phyloP scores from a whole-genome alignment of 1,284 basidiomycete genomes.

The Ganoderma multipileum region DNA sequence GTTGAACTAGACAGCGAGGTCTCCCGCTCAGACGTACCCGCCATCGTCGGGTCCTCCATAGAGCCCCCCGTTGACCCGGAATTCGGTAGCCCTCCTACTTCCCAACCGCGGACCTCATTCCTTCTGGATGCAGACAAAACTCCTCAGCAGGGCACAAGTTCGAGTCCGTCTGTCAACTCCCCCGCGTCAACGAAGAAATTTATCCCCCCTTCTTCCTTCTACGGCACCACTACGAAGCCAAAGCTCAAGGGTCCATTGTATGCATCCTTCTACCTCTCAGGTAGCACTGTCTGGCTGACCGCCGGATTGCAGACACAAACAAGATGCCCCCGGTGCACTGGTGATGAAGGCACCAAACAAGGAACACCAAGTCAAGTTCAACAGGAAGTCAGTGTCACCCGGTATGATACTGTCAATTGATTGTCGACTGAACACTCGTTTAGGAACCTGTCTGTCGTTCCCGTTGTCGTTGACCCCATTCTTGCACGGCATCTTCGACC shows the following conservation, averaged over 20 bases:
- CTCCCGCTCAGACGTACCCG: constrained; percentile 56
- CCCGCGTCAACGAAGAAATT: constrained; percentile 46
- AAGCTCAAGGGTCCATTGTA: constrained; percentile 63
- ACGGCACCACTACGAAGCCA: constrained; percentile 52
- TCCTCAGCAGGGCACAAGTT: constrained; percentile 21
- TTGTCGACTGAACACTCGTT: constrained; percentile 3
- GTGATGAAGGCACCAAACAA: constrained; percentile 86
- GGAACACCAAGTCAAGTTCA: constrained; percentile 71
- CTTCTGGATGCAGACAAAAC: constrained; percentile 18
- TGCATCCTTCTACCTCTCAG: constrained; percentile 13
- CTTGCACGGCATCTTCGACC: constrained; percentile 80
- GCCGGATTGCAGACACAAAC: constrained; percentile 69
- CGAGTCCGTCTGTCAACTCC: constrained; percentile 24
- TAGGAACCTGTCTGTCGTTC: constrained; percentile 69
- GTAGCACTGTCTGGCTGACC: constrained; percentile 13
- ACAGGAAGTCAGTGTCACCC: constrained; percentile 66
- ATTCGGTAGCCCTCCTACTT: constrained; percentile 25
- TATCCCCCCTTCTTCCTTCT: constrained; percentile 68
- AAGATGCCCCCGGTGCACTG: constrained; percentile 76
- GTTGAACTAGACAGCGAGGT: constrained; percentile 65
- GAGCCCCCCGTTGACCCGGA: constrained; percentile 42
- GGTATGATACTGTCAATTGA: background rate
- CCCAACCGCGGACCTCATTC: constrained; percentile 26
- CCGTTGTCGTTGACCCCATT: constrained; percentile 95
- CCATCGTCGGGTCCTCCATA: constrained; percentile 41